These are phyloP conservation scores for Punctularia strigosozonata DNA, from an alignment of 768 basidiomycete species.

Conservation along the genomic window DNA sequence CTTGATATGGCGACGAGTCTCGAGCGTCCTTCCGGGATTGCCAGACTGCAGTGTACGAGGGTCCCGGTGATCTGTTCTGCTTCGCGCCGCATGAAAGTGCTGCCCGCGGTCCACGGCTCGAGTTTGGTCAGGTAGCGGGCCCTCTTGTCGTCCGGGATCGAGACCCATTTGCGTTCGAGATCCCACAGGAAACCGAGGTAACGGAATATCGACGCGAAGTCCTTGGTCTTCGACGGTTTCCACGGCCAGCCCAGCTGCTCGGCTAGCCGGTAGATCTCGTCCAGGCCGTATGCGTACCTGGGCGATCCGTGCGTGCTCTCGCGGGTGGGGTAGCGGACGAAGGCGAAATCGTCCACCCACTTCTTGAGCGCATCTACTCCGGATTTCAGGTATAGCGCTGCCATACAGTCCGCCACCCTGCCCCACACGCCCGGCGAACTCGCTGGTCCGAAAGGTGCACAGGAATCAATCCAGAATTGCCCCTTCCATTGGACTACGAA, in stretches of 20 bases:
- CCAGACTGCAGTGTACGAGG: not conserved
- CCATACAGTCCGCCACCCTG: slow-evolving; percentile 18
- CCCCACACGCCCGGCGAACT: slow-evolving; percentile 22
- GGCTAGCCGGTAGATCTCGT: slow-evolving; percentile 14
- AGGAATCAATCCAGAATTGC: slow-evolving; percentile 17
- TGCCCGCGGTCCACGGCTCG: slow-evolving; percentile 4
- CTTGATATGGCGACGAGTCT: too few species aligned
- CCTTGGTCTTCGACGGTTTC: slow-evolving; percentile 18
- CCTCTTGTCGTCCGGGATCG: slow-evolving; percentile 20
- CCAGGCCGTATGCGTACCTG: too few species aligned
- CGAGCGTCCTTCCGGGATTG: too few species aligned
- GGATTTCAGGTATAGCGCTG: slow-evolving; percentile 13
- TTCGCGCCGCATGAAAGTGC: not conserved
- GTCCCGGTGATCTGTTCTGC: not conserved
- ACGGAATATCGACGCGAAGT: slow-evolving; percentile 16
- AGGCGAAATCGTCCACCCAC: slow-evolving; percentile 20
- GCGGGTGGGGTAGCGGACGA: slow-evolving; percentile 10
- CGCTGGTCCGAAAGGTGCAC: slow-evolving; percentile 17
- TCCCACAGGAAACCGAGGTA: slow-evolving; percentile 30
- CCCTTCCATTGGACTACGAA: slow-evolving; percentile 14
- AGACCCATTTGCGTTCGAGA: slow-evolving; percentile 15
- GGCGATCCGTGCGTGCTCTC: too few species aligned
- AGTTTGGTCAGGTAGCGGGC: slow-evolving; percentile 18
- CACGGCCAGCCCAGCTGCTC: slow-evolving; percentile 22
- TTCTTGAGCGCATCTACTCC: slow-evolving; percentile 11